These are phyloP conservation scores for Pachysolen tannophilus DNA, from an alignment of 805 yeast genomes.

Conservation along the genomic window DNA sequence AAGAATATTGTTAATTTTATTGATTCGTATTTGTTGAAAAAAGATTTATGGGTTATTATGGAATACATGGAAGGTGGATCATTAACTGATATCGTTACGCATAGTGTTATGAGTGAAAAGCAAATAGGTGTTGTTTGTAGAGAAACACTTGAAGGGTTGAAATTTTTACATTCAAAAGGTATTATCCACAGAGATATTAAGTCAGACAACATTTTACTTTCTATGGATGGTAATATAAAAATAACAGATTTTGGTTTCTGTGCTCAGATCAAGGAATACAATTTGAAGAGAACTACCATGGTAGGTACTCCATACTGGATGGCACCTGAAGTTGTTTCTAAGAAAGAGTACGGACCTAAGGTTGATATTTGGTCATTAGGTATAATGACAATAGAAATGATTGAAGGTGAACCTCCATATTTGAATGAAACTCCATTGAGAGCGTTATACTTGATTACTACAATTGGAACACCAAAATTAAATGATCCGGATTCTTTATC, in stretches of 20 bases:
- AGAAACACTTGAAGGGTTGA: conserved; percentile 81
- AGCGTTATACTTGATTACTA: conserved; percentile 69
- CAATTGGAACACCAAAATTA: conserved; percentile 74
- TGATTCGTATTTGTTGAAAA: conserved; percentile 70
- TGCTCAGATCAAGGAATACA: conserved; percentile 69
- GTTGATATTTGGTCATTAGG: conserved; percentile 82
- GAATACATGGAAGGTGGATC: conserved; percentile 99
- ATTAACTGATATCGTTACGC: conserved; percentile 89
- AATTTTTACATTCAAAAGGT: conserved; percentile 83
- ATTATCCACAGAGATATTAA: conserved; percentile 95
- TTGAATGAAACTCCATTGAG: conserved; percentile 72
- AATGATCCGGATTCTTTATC: conserved; percentile 70
- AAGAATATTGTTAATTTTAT: conserved; percentile 90
- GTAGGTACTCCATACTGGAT: conserved; percentile 88
- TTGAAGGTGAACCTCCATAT: conserved; percentile 81
- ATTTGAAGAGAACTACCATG: conserved; percentile 74
- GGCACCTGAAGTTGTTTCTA: conserved; percentile 83
- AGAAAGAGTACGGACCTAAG: conserved; percentile 73
- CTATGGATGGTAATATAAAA: conserved; percentile 82
- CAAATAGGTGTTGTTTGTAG: conserved; percentile 94
- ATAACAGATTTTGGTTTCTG: conserved; percentile 79
- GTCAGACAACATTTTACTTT: conserved; percentile 83
- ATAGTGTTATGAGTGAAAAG: conserved; percentile 79
- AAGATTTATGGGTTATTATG: conserved; percentile 95
- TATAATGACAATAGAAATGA: conserved; percentile 83